Evolutionary conservation across 192 early-diverging fungal genomes (phyloP).

Genomic region (Gorgonomyces haynaldii): DNA sequence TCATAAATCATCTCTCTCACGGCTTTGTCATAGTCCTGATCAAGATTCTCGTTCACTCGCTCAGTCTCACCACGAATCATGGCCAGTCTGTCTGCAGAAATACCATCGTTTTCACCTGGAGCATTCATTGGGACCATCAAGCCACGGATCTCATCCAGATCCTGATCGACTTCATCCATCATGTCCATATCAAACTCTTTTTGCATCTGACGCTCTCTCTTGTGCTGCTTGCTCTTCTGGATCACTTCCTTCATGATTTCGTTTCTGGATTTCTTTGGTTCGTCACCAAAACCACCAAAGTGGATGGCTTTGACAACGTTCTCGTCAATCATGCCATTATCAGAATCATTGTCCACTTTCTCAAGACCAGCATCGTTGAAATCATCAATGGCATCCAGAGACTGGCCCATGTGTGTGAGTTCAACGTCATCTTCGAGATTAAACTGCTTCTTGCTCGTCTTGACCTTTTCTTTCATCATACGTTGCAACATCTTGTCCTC

Average conservation of each 20-base stretch:
- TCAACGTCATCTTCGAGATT: constrained; percentile 71
- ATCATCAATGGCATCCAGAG: constrained; percentile 70
- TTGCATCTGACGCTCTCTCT: constrained; percentile 78
- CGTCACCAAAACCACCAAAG: constrained; percentile 74
- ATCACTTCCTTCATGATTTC: constrained; percentile 98
- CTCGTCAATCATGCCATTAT: constrained; percentile 46
- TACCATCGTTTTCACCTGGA: constrained; percentile 20
- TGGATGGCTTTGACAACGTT: constrained; percentile 61
- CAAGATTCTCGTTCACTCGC: constrained; percentile 19
- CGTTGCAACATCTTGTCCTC: constrained; percentile 96
- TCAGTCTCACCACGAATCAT: constrained; percentile 11
- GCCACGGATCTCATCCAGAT: constrained; percentile 69
- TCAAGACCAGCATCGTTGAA: constrained; percentile 62
- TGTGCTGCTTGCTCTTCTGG: constrained; percentile 92
- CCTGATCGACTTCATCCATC: constrained; percentile 75
- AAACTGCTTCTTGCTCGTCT: constrained; percentile 47
- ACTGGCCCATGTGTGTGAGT: constrained; percentile 90
- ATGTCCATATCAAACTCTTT: constrained; percentile 79
- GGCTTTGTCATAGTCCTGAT: constrained; percentile 70
- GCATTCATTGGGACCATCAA: constrained; percentile 41
- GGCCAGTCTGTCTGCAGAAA: constrained; percentile 11
- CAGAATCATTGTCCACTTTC: constrained; percentile 38
- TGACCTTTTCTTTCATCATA: constrained; percentile 78
- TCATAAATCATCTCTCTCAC: constrained; percentile 77
- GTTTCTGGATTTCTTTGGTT: constrained; percentile 66